These are phyloP conservation scores for Mortierella claussenii DNA, from an alignment of 192 early-diverging fungal species.

Conservation along the genomic window DNA sequence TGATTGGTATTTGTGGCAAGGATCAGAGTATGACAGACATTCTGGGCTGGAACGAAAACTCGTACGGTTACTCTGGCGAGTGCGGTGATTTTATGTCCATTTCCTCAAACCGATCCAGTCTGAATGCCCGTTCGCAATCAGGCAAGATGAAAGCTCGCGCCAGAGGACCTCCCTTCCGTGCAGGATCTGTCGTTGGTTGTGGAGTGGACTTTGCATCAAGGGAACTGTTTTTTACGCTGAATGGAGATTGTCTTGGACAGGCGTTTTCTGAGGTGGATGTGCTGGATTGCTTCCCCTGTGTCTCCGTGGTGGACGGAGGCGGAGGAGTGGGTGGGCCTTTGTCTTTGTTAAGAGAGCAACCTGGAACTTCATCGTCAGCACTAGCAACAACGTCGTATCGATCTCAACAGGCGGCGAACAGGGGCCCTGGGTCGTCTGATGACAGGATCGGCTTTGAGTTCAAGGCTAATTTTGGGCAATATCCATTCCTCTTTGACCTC, in stretches of 20 bases:
- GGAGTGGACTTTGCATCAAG: slow-evolving; percentile 45
- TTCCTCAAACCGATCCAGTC: slow-evolving; percentile 31
- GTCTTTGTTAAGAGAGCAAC: slow-evolving; percentile 14
- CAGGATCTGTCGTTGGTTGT: slow-evolving; percentile 42
- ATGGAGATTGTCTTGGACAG: slow-evolving; percentile 48
- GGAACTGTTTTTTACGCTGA: slow-evolving; percentile 48
- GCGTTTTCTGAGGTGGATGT: slow-evolving; percentile 47
- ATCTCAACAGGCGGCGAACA: too few relatives aligned
- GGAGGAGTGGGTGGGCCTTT: slow-evolving; percentile 32
- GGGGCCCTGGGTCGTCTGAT: background rate
- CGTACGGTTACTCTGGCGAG: slow-evolving; percentile 42
- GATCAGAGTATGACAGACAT: slow-evolving; percentile 26
- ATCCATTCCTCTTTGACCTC: slow-evolving; percentile 45
- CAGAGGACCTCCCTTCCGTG: slow-evolving; percentile 24
- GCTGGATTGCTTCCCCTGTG: slow-evolving; percentile 40
- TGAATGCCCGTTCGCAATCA: slow-evolving; percentile 40
- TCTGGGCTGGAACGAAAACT: slow-evolving; percentile 37
- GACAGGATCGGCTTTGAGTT: slow-evolving; percentile 38
- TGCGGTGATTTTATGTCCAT: slow-evolving; percentile 41
- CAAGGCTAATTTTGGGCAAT: slow-evolving; percentile 51
- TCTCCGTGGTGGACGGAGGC: slow-evolving; percentile 36
- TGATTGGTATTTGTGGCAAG: slow-evolving; percentile 46
- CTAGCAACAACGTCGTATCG: too few relatives aligned
- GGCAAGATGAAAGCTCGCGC: slow-evolving; percentile 51
- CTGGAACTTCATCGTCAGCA: background rate